Evolutionary conservation across 164 flowering plant genomes (phyloP).

Genomic region (Annona cherimola): DNA sequence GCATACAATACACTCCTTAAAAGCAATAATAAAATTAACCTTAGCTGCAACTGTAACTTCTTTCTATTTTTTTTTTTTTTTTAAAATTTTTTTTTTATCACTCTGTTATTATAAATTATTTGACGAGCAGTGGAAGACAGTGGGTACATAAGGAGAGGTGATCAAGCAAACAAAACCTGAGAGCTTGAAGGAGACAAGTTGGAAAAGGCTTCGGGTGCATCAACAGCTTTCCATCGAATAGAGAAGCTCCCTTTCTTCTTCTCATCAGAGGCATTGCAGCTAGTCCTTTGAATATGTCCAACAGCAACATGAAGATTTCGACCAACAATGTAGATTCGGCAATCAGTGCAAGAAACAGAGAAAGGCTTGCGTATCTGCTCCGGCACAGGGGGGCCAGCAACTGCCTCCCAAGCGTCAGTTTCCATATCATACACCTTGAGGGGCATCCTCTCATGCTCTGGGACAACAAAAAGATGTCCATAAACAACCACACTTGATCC

Average conservation of each 20-base stretch:
- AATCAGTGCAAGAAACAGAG: conserved; percentile 39
- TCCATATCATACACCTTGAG: conserved; percentile 51
- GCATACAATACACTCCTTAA: not conserved
- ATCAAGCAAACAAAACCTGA: conserved; percentile 72
- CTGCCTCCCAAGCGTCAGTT: conserved; percentile 53
- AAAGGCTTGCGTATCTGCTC: conserved; percentile 62
- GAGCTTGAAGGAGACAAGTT: conserved; percentile 76
- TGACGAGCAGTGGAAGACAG: conserved; percentile 3
- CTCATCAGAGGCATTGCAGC: conserved; percentile 1
- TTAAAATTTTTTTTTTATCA: too few species aligned
- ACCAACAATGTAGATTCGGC: conserved; percentile 63
- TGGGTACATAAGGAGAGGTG: not conserved
- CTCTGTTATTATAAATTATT: conserved; percentile 2
- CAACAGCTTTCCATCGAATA: conserved; percentile 68
- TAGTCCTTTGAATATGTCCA: conserved; percentile 43
- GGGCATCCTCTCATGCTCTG: conserved; percentile 54
- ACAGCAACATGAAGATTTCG: conserved; percentile 69
- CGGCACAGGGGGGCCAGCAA: conserved; percentile 50
- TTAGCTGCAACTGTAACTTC: not conserved
- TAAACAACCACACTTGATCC: conserved; percentile 56
- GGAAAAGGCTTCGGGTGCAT: conserved; percentile 51
- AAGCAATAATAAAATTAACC: conserved; percentile 1
- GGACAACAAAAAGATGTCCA: conserved; percentile 52
- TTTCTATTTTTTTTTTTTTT: not conserved
- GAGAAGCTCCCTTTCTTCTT: conserved; percentile 38